These are phyloP conservation scores for Xylaria sp. DNA, from an alignment of 2,329 filamentous ascomycete genomes.

Conservation along the genomic window DNA sequence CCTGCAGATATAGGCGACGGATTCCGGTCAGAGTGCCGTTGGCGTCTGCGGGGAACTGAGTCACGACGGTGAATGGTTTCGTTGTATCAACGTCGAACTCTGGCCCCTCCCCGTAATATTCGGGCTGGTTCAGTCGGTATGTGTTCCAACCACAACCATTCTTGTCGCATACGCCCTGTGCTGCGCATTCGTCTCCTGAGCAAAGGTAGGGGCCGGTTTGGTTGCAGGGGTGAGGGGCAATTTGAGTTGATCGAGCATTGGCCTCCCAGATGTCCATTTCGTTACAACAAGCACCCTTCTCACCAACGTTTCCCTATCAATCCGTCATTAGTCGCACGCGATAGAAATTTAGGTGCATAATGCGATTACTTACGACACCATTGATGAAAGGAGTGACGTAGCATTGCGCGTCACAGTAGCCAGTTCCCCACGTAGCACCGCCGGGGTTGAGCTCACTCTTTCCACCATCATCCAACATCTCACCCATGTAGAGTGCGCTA, in stretches of 20 bases:
- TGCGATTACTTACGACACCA: conserved; percentile 48
- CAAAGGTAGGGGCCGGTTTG: conserved; percentile 49
- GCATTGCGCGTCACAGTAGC: conserved; percentile 54
- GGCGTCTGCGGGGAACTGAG: conserved; percentile 51
- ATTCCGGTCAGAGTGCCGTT: conserved; percentile 49
- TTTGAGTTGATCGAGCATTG: conserved; percentile 50
- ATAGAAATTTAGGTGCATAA: background rate
- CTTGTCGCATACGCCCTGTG: conserved; percentile 51
- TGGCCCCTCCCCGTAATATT: conserved; percentile 49
- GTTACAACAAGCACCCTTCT: conserved; percentile 52
- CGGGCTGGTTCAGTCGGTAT: conserved; percentile 48
- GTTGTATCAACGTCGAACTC: conserved; percentile 50
- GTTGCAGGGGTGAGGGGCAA: conserved; percentile 53
- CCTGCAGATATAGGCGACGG: conserved; percentile 52
- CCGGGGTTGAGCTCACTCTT: conserved; percentile 55
- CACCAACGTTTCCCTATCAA: conserved; percentile 49
- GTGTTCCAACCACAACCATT: conserved; percentile 53
- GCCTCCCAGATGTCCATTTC: conserved; percentile 55
- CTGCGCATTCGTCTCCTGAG: conserved; percentile 46
- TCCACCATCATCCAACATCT: conserved; percentile 69
- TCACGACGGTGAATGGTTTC: conserved; percentile 52
- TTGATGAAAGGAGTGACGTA: conserved; percentile 52
- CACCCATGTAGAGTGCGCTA: conserved; percentile 69
- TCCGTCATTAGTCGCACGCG: conserved; percentile 27
- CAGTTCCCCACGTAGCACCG: conserved; percentile 52